Evolutionary conservation across 106 monocot genomes (phyloP).

Genomic region (Dioscorea zingiberensis): DNA sequence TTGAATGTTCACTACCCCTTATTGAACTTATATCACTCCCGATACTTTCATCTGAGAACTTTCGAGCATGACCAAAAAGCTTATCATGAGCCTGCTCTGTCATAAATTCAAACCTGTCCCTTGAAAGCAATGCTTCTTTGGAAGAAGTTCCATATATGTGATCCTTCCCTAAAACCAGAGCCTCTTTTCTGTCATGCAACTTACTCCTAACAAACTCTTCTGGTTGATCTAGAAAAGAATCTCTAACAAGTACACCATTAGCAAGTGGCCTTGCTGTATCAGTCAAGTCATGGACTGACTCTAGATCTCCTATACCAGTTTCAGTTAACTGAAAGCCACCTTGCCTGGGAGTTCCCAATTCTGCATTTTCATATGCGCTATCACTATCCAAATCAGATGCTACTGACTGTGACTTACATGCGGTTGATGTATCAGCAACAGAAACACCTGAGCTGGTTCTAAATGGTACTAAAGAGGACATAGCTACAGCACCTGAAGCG

Average conservation of each 20-base stretch:
- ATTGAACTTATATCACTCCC: conserved; percentile 85
- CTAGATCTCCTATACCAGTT: conserved; percentile 10
- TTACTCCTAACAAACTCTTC: conserved; percentile 21
- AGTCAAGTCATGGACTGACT: conserved; percentile 4
- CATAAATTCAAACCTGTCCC: conserved; percentile 16
- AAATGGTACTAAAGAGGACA: conserved; percentile 6
- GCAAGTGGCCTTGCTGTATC: conserved; percentile 11
- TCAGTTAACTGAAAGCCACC: conserved; percentile 14
- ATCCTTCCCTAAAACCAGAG: conserved; percentile 13
- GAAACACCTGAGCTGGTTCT: conserved; percentile 27
- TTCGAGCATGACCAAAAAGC: conserved; percentile 52
- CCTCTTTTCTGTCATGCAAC: conserved; percentile 1
- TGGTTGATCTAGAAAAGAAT: conserved; percentile 16
- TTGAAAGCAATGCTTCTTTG: conserved; percentile 8
- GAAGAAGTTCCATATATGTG: conserved; percentile 27
- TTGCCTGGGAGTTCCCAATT: conserved; percentile 25
- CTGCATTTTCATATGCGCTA: conserved; percentile 42
- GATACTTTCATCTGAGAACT: conserved; percentile 73
- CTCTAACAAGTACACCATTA: conserved; percentile 21
- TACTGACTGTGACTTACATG: conserved; percentile 43
- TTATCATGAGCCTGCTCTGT: conserved; percentile 44
- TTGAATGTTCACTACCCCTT: conserved; percentile 65
- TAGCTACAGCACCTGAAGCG: conserved; percentile 6
- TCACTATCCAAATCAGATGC: conserved; percentile 61
- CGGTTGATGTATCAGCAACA: conserved; percentile 30